Evolutionary conservation across 345 rosid genomes (phyloP).

Genomic region (Gossypium turneri): DNA sequence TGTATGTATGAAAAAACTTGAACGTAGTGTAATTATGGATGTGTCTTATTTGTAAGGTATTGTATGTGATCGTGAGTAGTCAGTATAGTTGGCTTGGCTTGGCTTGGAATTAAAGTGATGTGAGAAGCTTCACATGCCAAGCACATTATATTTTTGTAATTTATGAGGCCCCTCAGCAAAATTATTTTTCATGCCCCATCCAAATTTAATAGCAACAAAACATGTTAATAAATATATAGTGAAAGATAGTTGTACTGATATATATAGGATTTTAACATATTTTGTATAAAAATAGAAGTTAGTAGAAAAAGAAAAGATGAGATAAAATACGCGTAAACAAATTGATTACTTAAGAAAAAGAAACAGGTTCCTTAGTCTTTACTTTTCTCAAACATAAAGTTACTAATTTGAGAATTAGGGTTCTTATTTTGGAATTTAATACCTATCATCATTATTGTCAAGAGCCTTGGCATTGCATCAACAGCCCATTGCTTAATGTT

Average conservation of each 20-base stretch:
- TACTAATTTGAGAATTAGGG: not conserved
- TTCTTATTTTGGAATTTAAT: not conserved
- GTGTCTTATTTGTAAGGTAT: not conserved
- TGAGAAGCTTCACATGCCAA: constrained; percentile 1
- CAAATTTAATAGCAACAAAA: not conserved
- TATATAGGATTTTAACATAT: no score
- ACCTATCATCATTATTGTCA: constrained; percentile 13
- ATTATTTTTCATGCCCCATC: not conserved
- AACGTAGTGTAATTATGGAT: not conserved
- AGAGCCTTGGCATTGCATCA: constrained; percentile 23
- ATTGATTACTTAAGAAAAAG: no score
- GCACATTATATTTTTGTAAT: not conserved
- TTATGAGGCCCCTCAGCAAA: not conserved
- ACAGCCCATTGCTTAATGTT: not conserved
- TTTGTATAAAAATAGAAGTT: no score
- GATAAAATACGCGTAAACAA: no score
- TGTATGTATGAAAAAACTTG: not conserved
- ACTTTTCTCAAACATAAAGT: constrained; percentile 41
- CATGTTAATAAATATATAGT: not conserved
- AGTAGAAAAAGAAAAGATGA: no score
- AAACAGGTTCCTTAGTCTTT: constrained; percentile 32
- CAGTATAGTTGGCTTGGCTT: constrained; percentile 19
- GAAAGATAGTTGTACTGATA: no score
- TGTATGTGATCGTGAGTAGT: not conserved
- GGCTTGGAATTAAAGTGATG: constrained; percentile 40